phyloP scores from a whole-genome alignment of 352 stramenopile genomes.

The Blastocystis sp. region DNA sequence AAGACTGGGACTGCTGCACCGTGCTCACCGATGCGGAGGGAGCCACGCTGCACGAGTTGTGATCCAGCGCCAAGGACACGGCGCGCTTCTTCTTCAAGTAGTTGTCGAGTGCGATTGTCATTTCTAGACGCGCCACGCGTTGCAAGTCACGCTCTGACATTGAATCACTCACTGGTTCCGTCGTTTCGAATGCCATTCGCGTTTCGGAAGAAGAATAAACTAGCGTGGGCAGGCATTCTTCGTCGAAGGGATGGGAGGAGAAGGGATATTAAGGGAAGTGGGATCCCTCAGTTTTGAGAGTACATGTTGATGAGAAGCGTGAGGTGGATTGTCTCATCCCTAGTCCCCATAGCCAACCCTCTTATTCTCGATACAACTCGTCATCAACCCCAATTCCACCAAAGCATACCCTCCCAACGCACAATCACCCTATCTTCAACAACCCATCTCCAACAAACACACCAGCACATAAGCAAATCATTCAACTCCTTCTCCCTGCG shows the following conservation, averaged over 20 bases:
- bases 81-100: conserved; percentile 55
- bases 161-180: conserved; percentile 25
- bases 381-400: no score
- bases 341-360: no score
- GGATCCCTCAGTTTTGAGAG: not conserved
- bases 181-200: not conserved
- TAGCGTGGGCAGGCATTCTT: not conserved
- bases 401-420: no score
- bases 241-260: not conserved
- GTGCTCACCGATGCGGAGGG: not conserved
- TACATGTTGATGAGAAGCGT: not conserved
- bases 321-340: no score
- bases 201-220: not conserved
- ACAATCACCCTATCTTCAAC: no score
- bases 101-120: conserved; percentile 38
- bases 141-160: conserved; percentile 69
- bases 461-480: conserved; percentile 2
- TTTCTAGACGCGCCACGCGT: conserved; percentile 38
- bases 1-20: not conserved
- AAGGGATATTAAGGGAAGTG: not conserved
- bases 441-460: conserved; percentile 11
- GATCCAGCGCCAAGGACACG: conserved; percentile 23
- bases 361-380: no score
- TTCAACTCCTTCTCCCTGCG: conserved; percentile 23
- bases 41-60: conserved; percentile 30